Percentiles rank a stretch among this genome's conserved stretches.
Conservation (phyloP, 1,139 yeast species). For the Eremothecium sinecaudum region DNA sequence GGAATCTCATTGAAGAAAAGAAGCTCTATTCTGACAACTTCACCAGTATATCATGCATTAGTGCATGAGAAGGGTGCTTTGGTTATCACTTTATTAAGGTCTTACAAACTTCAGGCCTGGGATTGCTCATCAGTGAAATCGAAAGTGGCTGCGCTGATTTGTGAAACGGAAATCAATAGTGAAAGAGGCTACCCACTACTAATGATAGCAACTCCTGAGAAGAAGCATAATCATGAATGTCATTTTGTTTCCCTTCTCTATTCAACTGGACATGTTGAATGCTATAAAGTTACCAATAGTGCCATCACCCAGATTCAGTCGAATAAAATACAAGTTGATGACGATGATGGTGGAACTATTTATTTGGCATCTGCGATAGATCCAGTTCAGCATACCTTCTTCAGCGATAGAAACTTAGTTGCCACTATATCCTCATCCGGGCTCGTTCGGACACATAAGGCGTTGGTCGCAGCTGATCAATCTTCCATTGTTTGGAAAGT, state of each 20-base stretch:
- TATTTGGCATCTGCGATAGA: conserved; percentile 53
- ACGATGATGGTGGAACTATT: conserved; percentile 29
- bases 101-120: conserved; percentile 48
- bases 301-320: conserved; percentile 20
- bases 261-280: conserved; percentile 26
- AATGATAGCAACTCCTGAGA: conserved; percentile 42
- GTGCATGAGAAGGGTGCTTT: conserved; percentile 47
- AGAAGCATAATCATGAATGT: conserved; percentile 26
- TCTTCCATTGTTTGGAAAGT: conserved; percentile 43
- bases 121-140: conserved; percentile 36
- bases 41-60: conserved; percentile 41
- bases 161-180: conserved; percentile 1
- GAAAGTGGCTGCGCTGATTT: conserved; percentile 6
- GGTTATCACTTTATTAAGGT: conserved; percentile 38
- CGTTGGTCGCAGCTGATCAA: conserved; percentile 26
- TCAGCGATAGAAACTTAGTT: conserved; percentile 39
- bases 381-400: conserved; percentile 47
- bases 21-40: conserved; percentile 29
- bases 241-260: conserved; percentile 41
- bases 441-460: conserved; percentile 43
- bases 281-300: conserved; percentile 22
- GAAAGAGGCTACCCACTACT: conserved; percentile 30
- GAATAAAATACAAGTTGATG: conserved; percentile 13
- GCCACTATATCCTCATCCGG: conserved; percentile 54
- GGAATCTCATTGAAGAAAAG: conserved; percentile 30